Evolutionary conservation across 768 basidiomycete genomes (phyloP).

Genomic region (Termitomyces sp.): DNA sequence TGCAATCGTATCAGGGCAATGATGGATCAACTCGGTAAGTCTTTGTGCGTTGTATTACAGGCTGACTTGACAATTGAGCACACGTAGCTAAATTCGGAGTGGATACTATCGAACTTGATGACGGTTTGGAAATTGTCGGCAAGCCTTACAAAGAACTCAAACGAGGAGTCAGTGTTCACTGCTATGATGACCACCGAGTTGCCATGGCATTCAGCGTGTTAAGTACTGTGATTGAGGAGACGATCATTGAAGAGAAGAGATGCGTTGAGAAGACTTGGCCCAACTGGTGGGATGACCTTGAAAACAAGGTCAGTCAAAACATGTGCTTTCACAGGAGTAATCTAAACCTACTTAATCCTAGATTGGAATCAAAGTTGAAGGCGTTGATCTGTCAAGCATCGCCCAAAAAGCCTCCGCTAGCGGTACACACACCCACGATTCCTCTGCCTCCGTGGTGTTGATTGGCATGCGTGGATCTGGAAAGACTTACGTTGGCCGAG

Average conservation of each 20-base stretch:
- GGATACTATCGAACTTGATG: slow-evolving; percentile 84
- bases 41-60: background rate
- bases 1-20: slow-evolving; percentile 96
- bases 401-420: slow-evolving; percentile 37
- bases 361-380: slow-evolving; percentile 87
- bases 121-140: slow-evolving; percentile 88
- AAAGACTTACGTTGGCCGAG: slow-evolving; percentile 80
- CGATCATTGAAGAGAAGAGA: slow-evolving; percentile 88
- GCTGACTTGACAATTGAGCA: slow-evolving; percentile 2
- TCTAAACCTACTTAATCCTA: slow-evolving; percentile 22
- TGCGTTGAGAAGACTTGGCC: slow-evolving; percentile 99
- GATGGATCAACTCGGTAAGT: slow-evolving; percentile 88
- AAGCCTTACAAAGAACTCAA: slow-evolving; percentile 59
- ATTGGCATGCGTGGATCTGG: slow-evolving; percentile 92
- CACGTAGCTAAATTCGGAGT: slow-evolving; percentile 87
- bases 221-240: slow-evolving; percentile 63
- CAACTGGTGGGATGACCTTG: slow-evolving; percentile 98
- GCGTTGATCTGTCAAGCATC: slow-evolving; percentile 60
- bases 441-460: slow-evolving; percentile 14
- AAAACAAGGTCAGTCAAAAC: slow-evolving; percentile 67
- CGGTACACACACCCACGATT: slow-evolving; percentile 19
- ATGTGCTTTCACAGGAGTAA: background rate
- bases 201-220: slow-evolving; percentile 98
- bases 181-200: slow-evolving; percentile 98
- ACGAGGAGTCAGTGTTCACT: slow-evolving; percentile 76